phyloP scores from a whole-genome alignment of 257 asterid species.

The Penstemon barbatus region DNA sequence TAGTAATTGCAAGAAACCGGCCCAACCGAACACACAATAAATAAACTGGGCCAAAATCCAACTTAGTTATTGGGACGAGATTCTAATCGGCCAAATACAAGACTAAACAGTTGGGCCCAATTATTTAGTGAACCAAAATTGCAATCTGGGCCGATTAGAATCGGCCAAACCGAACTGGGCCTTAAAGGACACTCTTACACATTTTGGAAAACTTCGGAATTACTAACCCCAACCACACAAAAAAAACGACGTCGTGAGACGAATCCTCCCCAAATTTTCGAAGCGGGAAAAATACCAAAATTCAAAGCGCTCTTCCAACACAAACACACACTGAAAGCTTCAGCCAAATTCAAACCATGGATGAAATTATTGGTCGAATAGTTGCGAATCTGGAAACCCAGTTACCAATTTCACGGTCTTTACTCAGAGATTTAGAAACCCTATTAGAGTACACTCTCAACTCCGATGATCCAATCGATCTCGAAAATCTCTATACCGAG shows the following conservation, averaged over 20 bases:
- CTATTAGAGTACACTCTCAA: conserved; percentile 57
- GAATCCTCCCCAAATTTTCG: not conserved
- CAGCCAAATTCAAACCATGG: conserved; percentile 50
- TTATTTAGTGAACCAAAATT: too few relatives aligned
- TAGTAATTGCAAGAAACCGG: too few relatives aligned
- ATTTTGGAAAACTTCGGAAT: too few relatives aligned
- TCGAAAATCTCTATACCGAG: conserved; percentile 54
- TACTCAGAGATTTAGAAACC: conserved; percentile 54
- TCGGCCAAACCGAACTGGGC: too few relatives aligned
- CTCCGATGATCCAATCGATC: conserved; percentile 54
- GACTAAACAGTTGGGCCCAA: too few relatives aligned
- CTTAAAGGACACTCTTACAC: too few relatives aligned
- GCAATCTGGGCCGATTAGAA: too few relatives aligned
- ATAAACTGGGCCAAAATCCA: too few relatives aligned
- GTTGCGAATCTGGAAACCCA: conserved; percentile 55
- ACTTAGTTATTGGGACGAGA: too few relatives aligned
- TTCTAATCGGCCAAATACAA: too few relatives aligned
- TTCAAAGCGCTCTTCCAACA: conserved; percentile 36
- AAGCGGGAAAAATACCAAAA: conserved; percentile 55
- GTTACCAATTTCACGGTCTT: conserved; percentile 43
- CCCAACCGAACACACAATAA: too few relatives aligned
- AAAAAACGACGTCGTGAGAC: conserved; percentile 12
- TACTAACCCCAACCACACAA: too few relatives aligned
- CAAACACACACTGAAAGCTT: not conserved
- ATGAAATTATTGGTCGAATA: conserved; percentile 54